Evolutionary conservation across 2,329 filamentous ascomycete genomes (phyloP).

Genomic region (Aspergillus sp.): DNA sequence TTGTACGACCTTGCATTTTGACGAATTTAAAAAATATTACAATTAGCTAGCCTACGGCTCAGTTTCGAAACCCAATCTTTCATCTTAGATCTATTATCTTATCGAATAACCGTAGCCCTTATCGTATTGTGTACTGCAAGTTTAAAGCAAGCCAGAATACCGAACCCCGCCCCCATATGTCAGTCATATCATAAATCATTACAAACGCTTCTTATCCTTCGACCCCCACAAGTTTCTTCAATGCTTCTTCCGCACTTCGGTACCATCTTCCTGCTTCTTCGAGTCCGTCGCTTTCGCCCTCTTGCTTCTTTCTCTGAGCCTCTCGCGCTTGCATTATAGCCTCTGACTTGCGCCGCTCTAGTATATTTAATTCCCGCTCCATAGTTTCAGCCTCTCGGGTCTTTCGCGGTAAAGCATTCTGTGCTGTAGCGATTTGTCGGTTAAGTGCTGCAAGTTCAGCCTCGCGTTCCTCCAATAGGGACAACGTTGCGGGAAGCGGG

Average conservation of each 20-base stretch:
- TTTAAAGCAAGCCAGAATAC: slow-evolving; percentile 23
- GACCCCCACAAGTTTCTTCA: slow-evolving; percentile 41
- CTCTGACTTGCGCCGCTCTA: slow-evolving; percentile 47
- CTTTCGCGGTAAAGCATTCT: slow-evolving; percentile 46
- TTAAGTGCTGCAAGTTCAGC: slow-evolving; percentile 43
- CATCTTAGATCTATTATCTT: slow-evolving; percentile 1
- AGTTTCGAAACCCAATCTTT: slow-evolving; percentile 31
- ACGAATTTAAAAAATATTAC: slow-evolving; percentile 33
- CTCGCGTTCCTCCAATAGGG: slow-evolving; percentile 41
- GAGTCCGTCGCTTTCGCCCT: slow-evolving; percentile 47
- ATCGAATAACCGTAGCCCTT: background rate
- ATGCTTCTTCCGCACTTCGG: slow-evolving; percentile 38
- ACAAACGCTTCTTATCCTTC: slow-evolving; percentile 14
- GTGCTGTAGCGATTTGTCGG: slow-evolving; percentile 41
- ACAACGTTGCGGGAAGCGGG: slow-evolving; percentile 41
- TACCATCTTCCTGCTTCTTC: slow-evolving; percentile 50
- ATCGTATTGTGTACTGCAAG: slow-evolving; percentile 6
- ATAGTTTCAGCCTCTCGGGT: slow-evolving; percentile 45
- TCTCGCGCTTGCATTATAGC: slow-evolving; percentile 49
- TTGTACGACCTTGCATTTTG: slow-evolving; percentile 41
- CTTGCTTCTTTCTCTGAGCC: slow-evolving; percentile 41
- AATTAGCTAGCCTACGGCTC: slow-evolving; percentile 34
- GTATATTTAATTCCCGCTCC: slow-evolving; percentile 43
- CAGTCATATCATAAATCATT: slow-evolving; percentile 25
- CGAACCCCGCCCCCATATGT: slow-evolving; percentile 15